Base-by-base conservation (phyloP, 2,329 filamentous ascomycete species). In the Ampelomyces quisqualis region DNA sequence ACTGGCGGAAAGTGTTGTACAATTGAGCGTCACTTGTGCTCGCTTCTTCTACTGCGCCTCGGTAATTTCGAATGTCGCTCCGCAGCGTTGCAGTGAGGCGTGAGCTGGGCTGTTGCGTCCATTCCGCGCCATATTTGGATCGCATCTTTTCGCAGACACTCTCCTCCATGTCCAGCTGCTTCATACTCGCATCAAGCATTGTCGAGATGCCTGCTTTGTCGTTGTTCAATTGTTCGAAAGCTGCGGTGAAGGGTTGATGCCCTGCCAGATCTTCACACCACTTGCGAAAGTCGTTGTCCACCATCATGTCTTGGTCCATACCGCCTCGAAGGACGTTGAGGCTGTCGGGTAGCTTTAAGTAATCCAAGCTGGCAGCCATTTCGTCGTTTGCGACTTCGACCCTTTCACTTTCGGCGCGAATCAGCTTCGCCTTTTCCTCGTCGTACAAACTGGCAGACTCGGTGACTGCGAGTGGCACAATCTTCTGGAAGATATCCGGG, bases 61-160 rank as follows among this genome's bases (percentile, higher is more conserved):
- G 82, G 62, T 97, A 96, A 59, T 86, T 91, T 47, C 86, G 79
- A 38, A 97, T 86, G 63, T 98, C 93, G 43, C 82, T 85, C 40
- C 90, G 81, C 34, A 98, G 72, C 0, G 91, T 97, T 3, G 87
- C 84, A 1, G 91, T 98, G 27, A 98, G 77, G 41, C 88, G 79
- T 21, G 88, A 88, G 64, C 91, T 97, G 8, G 93, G 93, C 61
- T 98, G 93, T 60, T 98, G 93, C 13, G 89, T 95, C 93, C 93
- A 98, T 39, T 97, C 91, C 19, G 78, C 79, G 40, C 91, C 90
- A 65, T 97, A 97, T 67, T 98, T 98, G 9, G 90, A 94, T 32
- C 93, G 82, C 93, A 98, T 98, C 75, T 97, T 98, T 68, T 98
- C 93, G 66, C 93, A 98, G 0, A 97, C 88, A 40, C 88, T 94